Percentiles rank a stretch among this genome's conserved stretches.
Evolutionary conservation across 2,329 filamentous ascomycete genomes (phyloP).

Genomic region (Penicillium sp.): DNA sequence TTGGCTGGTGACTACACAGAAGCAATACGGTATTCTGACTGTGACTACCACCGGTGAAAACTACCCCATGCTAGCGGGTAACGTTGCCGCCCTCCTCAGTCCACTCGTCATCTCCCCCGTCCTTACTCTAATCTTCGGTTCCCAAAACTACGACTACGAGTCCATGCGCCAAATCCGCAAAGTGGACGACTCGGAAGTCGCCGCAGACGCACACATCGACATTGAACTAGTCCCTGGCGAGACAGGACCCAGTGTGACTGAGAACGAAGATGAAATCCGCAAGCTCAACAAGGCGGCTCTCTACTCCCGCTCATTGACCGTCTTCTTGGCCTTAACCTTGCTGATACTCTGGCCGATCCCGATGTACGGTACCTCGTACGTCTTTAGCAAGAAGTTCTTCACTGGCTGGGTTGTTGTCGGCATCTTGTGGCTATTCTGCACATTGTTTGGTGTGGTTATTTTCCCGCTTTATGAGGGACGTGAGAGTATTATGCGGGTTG

Average conservation of each 20-base stretch:
- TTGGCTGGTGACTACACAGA: constrained; percentile 75
- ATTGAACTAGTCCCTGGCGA: constrained; percentile 63
- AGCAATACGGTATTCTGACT: constrained; percentile 65
- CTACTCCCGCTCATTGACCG: constrained; percentile 59
- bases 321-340: constrained; percentile 66
- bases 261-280: constrained; percentile 46
- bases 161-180: constrained; percentile 78
- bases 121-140: constrained; percentile 68
- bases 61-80: constrained; percentile 83
- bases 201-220: constrained; percentile 62
- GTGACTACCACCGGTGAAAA: constrained; percentile 80
- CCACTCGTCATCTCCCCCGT: constrained; percentile 73
- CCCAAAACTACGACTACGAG: constrained; percentile 80
- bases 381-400: constrained; percentile 81
- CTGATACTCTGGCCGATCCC: constrained; percentile 90
- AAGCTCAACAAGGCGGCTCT: constrained; percentile 56
- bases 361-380: constrained; percentile 78
- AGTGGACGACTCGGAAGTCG: constrained; percentile 74
- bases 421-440: constrained; percentile 78
- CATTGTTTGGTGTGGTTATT: constrained; percentile 69
- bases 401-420: constrained; percentile 76
- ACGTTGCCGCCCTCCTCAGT: constrained; percentile 77
- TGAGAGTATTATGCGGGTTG: constrained; percentile 61
- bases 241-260: constrained; percentile 30
- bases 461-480: constrained; percentile 82